These are phyloP conservation scores for Ilyonectria sp. DNA, from an alignment of 2,329 filamentous ascomycete genomes.

Conservation along the genomic window DNA sequence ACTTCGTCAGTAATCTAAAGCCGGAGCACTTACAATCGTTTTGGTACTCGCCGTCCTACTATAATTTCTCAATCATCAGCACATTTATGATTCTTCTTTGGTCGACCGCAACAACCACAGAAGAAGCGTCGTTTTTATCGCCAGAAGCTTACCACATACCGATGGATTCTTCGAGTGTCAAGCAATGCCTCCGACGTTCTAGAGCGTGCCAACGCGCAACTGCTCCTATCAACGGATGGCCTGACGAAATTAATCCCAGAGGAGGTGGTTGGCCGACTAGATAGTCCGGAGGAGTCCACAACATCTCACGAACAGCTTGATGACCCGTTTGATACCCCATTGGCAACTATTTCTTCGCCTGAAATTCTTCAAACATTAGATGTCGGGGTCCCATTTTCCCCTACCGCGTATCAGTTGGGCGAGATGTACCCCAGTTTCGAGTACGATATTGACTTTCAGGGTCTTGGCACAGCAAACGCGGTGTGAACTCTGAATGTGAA, in stretches of 20 bases:
- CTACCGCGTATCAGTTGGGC: slow-evolving; percentile 6
- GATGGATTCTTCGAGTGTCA: slow-evolving; percentile 34
- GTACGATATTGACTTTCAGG: background rate
- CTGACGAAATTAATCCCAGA: slow-evolving; percentile 8
- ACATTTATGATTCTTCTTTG: slow-evolving; percentile 49
- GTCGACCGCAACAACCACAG: slow-evolving; percentile 27
- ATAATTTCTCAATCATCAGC: slow-evolving; percentile 52
- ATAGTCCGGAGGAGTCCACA: slow-evolving; percentile 5
- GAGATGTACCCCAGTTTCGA: background rate
- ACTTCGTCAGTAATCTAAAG: slow-evolving; percentile 45
- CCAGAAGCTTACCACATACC: slow-evolving; percentile 34
- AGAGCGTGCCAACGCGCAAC: slow-evolving; percentile 12
- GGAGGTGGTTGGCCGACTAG: background rate
- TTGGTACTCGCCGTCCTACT: slow-evolving; percentile 53
- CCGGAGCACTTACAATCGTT: slow-evolving; percentile 55
- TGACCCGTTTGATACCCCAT: slow-evolving; percentile 3
- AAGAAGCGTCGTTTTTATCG: slow-evolving; percentile 25
- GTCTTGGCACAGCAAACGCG: background rate
- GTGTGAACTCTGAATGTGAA: background rate
- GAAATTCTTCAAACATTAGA: slow-evolving; percentile 6
- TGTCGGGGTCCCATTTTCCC: slow-evolving; percentile 1
- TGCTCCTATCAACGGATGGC: slow-evolving; percentile 17
- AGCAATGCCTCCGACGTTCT: slow-evolving; percentile 15
- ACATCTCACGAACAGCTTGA: background rate
- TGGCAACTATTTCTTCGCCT: slow-evolving; percentile 1